phyloP scores from a whole-genome alignment of 208 protist genomes.

The Trypanosomatidae sp. region DNA sequence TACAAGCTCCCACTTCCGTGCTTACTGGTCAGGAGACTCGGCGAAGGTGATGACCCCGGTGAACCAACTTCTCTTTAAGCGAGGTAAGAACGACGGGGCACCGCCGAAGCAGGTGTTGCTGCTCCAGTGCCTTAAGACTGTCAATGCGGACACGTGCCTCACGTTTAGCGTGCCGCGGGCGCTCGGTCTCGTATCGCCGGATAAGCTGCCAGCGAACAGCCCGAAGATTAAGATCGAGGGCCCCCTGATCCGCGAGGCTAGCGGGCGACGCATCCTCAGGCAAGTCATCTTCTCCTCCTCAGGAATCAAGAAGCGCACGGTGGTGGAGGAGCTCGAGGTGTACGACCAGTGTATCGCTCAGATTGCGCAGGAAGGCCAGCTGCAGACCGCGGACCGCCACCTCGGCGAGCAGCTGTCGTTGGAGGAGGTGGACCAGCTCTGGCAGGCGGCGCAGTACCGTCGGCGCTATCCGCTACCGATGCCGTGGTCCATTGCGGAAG shows the following conservation, averaged over 20 bases:
- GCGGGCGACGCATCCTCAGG: slow-evolving; percentile 56
- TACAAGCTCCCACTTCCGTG: slow-evolving; percentile 52
- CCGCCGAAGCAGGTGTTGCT: slow-evolving; percentile 69
- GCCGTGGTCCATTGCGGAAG: slow-evolving; percentile 50
- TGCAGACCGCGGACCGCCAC: slow-evolving; percentile 42
- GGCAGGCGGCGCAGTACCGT: slow-evolving; percentile 51
- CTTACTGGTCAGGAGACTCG: slow-evolving; percentile 74
- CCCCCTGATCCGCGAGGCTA: slow-evolving; percentile 32
- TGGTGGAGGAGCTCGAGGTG: slow-evolving; percentile 74
- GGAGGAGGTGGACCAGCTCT: slow-evolving; percentile 79
- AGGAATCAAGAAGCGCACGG: slow-evolving; percentile 64
- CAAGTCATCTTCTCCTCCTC: slow-evolving; percentile 55
- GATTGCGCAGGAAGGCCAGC: slow-evolving; percentile 29
- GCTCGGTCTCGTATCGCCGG: slow-evolving; percentile 56
- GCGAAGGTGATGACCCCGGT: slow-evolving; percentile 17
- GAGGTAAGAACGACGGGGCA: slow-evolving; percentile 43
- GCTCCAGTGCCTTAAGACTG: slow-evolving; percentile 48
- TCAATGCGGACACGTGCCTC: slow-evolving; percentile 61
- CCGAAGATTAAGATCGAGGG: slow-evolving; percentile 84
- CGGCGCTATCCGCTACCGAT: slow-evolving; percentile 48
- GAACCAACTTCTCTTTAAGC: slow-evolving; percentile 27
- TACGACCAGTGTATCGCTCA: slow-evolving; percentile 47
- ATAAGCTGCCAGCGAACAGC: slow-evolving; percentile 72
- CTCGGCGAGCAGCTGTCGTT: slow-evolving; percentile 61
- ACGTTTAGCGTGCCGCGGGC: slow-evolving; percentile 50